These are phyloP conservation scores for Perkinsela sp. DNA, from an alignment of 208 protist species.

Conservation along the genomic window DNA sequence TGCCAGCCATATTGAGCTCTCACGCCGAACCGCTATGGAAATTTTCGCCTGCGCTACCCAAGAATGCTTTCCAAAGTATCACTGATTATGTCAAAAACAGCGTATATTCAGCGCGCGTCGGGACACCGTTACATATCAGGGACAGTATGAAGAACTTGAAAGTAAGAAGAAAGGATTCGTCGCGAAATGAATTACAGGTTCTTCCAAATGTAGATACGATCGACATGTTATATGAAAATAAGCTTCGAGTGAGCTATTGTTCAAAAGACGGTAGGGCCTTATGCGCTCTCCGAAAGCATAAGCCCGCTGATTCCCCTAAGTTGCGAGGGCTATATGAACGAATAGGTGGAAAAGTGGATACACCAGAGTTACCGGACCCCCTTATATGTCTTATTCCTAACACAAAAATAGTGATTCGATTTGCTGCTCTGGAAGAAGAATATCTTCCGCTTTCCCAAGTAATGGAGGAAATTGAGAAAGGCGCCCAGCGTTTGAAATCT, in stretches of 20 bases:
- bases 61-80: too few relatives aligned
- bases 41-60: too few relatives aligned
- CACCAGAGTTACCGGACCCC: background rate
- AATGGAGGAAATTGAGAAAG: background rate
- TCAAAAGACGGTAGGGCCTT: background rate
- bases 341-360: background rate
- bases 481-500: background rate
- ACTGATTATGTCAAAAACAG: too few relatives aligned
- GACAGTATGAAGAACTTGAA: too few relatives aligned
- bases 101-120: too few relatives aligned
- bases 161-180: too few relatives aligned
- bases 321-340: background rate
- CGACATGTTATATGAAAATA: background rate
- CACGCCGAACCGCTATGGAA: too few relatives aligned
- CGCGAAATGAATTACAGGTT: too few relatives aligned
- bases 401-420: background rate
- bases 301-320: background rate
- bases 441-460: background rate
- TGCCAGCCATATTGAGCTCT: too few relatives aligned
- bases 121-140: too few relatives aligned
- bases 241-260: background rate
- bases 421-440: background rate
- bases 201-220: background rate
- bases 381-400: background rate
- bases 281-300: background rate